Percentiles rank a stretch among this genome's conserved stretches.
phyloP scores from a whole-genome alignment of 2,329 filamentous ascomycete genomes.

The Aspergillus alliaceus region DNA sequence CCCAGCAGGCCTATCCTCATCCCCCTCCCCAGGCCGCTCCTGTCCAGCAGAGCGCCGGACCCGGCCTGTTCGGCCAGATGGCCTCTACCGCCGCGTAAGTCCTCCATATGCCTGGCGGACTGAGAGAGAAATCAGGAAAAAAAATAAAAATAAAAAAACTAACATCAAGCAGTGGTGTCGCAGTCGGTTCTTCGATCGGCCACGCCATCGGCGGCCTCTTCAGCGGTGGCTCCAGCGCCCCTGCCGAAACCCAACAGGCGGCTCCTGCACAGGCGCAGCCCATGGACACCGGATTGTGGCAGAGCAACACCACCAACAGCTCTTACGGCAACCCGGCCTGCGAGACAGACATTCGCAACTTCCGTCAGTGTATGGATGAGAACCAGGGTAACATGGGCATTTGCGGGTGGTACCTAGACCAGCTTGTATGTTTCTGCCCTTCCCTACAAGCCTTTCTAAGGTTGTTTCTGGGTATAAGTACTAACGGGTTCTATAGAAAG shows the following conservation, averaged over 20 bases:
- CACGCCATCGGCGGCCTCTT: constrained; percentile 92
- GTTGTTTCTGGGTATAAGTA: neutral
- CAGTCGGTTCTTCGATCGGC: constrained; percentile 91
- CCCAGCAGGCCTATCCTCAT: constrained; percentile 52
- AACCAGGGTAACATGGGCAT: constrained; percentile 91
- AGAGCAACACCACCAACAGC: constrained; percentile 51
- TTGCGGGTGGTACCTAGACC: constrained; percentile 97
- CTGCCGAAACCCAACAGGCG: constrained; percentile 53
- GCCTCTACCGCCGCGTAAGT: constrained; percentile 96
- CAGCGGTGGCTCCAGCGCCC: constrained; percentile 62
- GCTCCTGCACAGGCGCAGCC: constrained; percentile 54
- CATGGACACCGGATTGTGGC: constrained; percentile 49
- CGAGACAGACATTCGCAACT: constrained; percentile 74
- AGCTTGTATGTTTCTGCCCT: constrained; percentile 59
- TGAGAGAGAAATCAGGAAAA: too few species aligned
- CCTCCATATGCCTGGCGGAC: too few species aligned
- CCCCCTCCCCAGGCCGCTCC: constrained; percentile 34
- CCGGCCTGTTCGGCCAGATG: constrained; percentile 94
- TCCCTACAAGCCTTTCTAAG: neutral
- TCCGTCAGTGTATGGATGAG: constrained; percentile 96
- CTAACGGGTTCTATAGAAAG: constrained; percentile 58
- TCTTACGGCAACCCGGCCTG: constrained; percentile 63
- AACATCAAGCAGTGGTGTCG: constrained; percentile 71
- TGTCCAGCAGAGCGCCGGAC: constrained; percentile 60
- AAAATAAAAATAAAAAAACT: neutral